These are phyloP conservation scores for Arthroderma sp. DNA, from an alignment of 2,329 filamentous ascomycete species.

Conservation along the genomic window DNA sequence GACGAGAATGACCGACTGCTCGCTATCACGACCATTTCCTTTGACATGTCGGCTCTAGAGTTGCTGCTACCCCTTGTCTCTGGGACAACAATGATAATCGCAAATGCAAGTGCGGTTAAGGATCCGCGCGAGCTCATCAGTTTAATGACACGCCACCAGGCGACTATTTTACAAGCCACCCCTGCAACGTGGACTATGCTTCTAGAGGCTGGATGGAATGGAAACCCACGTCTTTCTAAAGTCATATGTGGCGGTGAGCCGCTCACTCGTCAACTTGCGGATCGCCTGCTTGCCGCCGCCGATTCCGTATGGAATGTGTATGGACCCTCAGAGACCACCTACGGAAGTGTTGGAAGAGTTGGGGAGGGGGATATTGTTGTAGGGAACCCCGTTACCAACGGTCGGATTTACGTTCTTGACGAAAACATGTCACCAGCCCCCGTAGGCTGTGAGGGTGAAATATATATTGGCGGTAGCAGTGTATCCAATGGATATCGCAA, in stretches of 20 bases:
- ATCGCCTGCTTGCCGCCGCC: no score
- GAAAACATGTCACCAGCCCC: background rate
- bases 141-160: no score
- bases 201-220: conserved; percentile 1
- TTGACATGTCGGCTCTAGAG: background rate
- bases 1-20: background rate
- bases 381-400: conserved; percentile 24
- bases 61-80: no score
- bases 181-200: no score
- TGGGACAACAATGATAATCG: no score
- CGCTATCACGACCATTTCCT: background rate
- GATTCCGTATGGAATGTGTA: no score
- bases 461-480: background rate
- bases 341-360: background rate
- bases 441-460: background rate
- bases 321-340: no score
- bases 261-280: background rate
- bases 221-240: conserved; percentile 1
- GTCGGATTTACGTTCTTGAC: conserved; percentile 29
- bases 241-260: background rate
- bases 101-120: no score
- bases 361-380: background rate
- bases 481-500: background rate
- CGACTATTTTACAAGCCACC: no score
- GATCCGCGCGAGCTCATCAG: no score